These are phyloP conservation scores for Amaranthus tricolor DNA, from an alignment of 179 eudicot genomes.

Conservation along the genomic window DNA sequence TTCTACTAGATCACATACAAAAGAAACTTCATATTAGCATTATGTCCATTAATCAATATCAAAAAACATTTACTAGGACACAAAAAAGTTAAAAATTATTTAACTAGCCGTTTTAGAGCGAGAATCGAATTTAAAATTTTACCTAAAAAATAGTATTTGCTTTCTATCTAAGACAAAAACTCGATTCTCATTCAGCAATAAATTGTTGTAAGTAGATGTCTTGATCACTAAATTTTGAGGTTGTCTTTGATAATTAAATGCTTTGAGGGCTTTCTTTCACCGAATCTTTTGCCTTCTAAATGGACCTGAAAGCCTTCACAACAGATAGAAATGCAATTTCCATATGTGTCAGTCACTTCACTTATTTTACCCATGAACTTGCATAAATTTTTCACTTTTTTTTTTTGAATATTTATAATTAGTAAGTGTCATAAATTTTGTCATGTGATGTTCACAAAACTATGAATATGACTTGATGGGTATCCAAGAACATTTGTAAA, in stretches of 20 bases:
- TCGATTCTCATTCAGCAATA: too few relatives aligned
- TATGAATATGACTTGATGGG: constrained; percentile 30
- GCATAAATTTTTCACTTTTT: constrained; percentile 7
- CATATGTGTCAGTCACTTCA: constrained; percentile 28
- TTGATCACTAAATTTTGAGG: constrained; percentile 18
- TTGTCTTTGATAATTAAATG: constrained; percentile 34
- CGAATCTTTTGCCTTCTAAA: constrained; percentile 43
- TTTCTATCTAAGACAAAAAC: too few relatives aligned
- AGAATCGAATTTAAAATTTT: too few relatives aligned
- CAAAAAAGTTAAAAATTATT: too few relatives aligned
- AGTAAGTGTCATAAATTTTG: constrained; percentile 34
- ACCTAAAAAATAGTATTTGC: too few relatives aligned
- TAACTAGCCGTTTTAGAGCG: too few relatives aligned
- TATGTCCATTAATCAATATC: too few relatives aligned
- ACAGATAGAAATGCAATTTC: constrained; percentile 33
- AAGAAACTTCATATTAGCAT: too few relatives aligned
- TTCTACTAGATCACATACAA: too few relatives aligned
- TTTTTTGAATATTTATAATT: constrained; percentile 9
- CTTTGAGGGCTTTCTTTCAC: constrained; percentile 30
- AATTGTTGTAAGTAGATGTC: constrained; percentile 12
- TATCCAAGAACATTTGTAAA: constrained; percentile 27
- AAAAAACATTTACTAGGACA: too few relatives aligned
- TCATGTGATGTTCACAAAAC: constrained; percentile 20
- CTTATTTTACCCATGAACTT: constrained; percentile 10
- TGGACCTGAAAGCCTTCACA: constrained; percentile 40